Base-by-base conservation (phyloP, 2,329 filamentous ascomycete species). In the Xylaria sp. region DNA sequence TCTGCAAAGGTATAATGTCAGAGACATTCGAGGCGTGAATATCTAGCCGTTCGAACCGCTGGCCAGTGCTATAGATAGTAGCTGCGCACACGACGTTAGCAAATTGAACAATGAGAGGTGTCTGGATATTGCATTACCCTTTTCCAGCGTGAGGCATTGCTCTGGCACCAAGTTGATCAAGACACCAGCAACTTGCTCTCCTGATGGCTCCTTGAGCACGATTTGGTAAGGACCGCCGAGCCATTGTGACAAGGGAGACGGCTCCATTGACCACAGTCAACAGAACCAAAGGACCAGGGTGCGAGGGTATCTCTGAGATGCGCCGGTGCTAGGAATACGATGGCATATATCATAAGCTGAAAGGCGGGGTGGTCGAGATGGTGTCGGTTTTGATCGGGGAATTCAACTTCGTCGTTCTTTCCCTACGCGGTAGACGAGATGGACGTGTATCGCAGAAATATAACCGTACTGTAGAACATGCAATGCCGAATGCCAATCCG, bases 11-110 rank as follows among this genome's bases (percentile, higher is more conserved):
- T 38, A 65, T 63, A 35, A 75, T 74, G 35, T 75, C 73, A 12
- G 60, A 50, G 31, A 75, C 70, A 38, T 73, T 69, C 9, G 47
- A 61, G 15, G 73, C 70, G 35, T 42, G 45, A 54, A 73, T 71
- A 17, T 65, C 54, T 0, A 71, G 37, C 11, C 46, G 66, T n/a
- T 50, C 56, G 38, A 67, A 63, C 43, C 37, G 63, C 43, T 70
- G 61, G 25, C 64, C 60, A 4, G 71, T 71, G 15, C 60, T 52
- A 14, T 67, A 6, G 15, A 66, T 15, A 11, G 64, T 60, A 11
- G 61, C 71, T 73, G 63, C 38, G 46, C 55, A 47, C 7, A 5
- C 25, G 8, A 17, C 25, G 53, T 61, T 15, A 65, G 55, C 47
- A 5, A 12, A 53, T 40, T n/a, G 7, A 50, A 50, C 5, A n/a